phyloP scores from a whole-genome alignment of 2,329 filamentous ascomycete genomes.

The Oidium heveae region DNA sequence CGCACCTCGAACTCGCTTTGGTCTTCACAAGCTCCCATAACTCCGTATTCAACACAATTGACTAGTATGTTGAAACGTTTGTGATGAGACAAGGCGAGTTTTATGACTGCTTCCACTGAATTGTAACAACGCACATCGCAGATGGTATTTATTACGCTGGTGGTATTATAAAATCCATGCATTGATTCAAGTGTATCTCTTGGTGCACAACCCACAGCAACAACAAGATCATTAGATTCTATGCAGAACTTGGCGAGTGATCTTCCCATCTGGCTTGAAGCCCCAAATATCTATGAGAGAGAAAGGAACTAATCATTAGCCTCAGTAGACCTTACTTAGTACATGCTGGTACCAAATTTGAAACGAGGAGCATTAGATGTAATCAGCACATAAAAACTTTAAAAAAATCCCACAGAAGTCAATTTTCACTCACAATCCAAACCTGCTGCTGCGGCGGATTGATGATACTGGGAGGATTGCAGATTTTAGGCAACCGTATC shows the following conservation, averaged over 20 bases:
- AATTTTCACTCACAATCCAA: slow-evolving; percentile 47
- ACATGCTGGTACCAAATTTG: neutral
- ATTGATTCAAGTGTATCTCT: slow-evolving; percentile 53
- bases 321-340: neutral
- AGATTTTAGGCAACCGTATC: slow-evolving; percentile 52
- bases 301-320: slow-evolving; percentile 2
- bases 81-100: slow-evolving; percentile 46
- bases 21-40: slow-evolving; percentile 88
- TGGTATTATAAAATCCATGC: slow-evolving; percentile 31
- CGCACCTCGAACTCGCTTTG: slow-evolving; percentile 87
- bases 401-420: neutral
- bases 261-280: slow-evolving; percentile 89
- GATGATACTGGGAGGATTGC: slow-evolving; percentile 53
- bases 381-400: neutral
- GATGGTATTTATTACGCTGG: slow-evolving; percentile 51
- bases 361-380: neutral
- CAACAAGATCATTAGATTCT: slow-evolving; percentile 57
- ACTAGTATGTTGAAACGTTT: slow-evolving; percentile 69
- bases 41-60: slow-evolving; percentile 85
- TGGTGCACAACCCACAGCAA: slow-evolving; percentile 60
- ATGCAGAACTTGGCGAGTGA: slow-evolving; percentile 68
- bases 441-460: slow-evolving; percentile 50
- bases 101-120: slow-evolving; percentile 49
- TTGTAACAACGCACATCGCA: slow-evolving; percentile 72
- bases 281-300: slow-evolving; percentile 51